Base-by-base conservation (phyloP, 2,329 filamentous ascomycete species). In the Xylaria sp. region DNA sequence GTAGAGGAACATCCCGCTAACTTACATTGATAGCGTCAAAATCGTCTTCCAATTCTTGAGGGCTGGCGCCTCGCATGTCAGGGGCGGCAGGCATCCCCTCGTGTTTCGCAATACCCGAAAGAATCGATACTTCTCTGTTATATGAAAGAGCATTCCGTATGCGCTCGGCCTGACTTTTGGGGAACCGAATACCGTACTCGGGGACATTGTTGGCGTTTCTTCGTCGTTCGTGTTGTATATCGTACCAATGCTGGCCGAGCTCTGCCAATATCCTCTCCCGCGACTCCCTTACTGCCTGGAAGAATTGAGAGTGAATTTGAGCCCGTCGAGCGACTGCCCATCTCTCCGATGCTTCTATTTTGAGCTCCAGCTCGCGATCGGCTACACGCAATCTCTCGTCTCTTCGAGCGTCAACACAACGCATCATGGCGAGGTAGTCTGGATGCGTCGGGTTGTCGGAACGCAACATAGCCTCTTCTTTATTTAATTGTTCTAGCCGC, bases 41-140 rank as follows among this genome's bases (percentile, higher is more conserved):
- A 81, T 99, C 96, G 58, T 95, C 91, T 63, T 97, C 93, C 55
- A 96, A 81, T 76, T 97, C 93, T 12, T 87, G 83, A 25, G 86
- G 80, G 43, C 91, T 90, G 30, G 93, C 92, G 48, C 92, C 87
- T 66, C 85, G 85, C 80, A 99, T 91, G 39, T 92, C 86, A 23
- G 96, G 96, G n/a, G 94, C 96, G 36, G 95, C 94, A 41, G 96
- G 96, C 81, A 99, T 99, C 28, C 96, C 96, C 76, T 97, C 90
- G 78, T 97, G 94, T 81, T 97, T 98, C 41, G 95, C 94, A 60
- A 98, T 86, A 43, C 95, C 95, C 6, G 94, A 91, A 65, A 99
- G 83, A 32, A 97, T 89, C 0, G 94, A 97, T 4, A 99, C 94
- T 78, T 99, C 96, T 72, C 91, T 92, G 78, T 97, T 98, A 82